Base-by-base conservation (phyloP, 257 asterid species). In the Petrea volubilis region DNA sequence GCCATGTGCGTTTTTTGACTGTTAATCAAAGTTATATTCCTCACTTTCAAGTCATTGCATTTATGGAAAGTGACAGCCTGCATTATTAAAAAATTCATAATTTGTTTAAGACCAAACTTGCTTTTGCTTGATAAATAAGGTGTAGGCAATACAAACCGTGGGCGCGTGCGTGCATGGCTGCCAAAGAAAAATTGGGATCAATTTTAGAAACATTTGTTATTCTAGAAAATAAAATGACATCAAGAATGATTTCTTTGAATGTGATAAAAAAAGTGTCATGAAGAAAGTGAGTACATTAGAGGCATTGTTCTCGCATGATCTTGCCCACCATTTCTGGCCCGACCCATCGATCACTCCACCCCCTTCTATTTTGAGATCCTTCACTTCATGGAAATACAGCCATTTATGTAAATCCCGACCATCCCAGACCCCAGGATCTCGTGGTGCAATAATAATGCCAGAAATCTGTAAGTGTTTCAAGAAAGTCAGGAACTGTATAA, bases 141-240 rank as follows among this genome's bases (percentile, higher is more conserved):
- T 24, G 23, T 18, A 64, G 62, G n/a, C 34, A 73, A 63, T n/a
- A 79, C 93, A 85, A 60, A 91, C 98, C 80, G 90, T 87, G 79
- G 98, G 97, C 44, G 97, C 96, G 70, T 78, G 87, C 14, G 79
- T 76, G 78, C 97, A 91, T 15, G 87, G 97, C 99, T 94, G 95
- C 87, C 76, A 86, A 73, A 67, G 31, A 57, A 82, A 72, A 60
- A 28, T 23, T 40, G 15, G 7, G 24, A 58, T 58, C 1, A 71
- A 69, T 60, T 33, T 73, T 36, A 71, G 80, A 60, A 70, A 52
- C 59, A 52, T 64, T 41, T 25, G 5, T 59, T 27, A 24, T 13
- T 21, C 36, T 3, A 60, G 47, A 51, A 46, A 55, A 14, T 1
- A 49, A 31, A 70, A 44, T 15, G 21, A 31, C 52, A 28, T 40